These are phyloP conservation scores for Taphrina wiesneri DNA, from an alignment of 1,139 yeast genomes.

Conservation along the genomic window DNA sequence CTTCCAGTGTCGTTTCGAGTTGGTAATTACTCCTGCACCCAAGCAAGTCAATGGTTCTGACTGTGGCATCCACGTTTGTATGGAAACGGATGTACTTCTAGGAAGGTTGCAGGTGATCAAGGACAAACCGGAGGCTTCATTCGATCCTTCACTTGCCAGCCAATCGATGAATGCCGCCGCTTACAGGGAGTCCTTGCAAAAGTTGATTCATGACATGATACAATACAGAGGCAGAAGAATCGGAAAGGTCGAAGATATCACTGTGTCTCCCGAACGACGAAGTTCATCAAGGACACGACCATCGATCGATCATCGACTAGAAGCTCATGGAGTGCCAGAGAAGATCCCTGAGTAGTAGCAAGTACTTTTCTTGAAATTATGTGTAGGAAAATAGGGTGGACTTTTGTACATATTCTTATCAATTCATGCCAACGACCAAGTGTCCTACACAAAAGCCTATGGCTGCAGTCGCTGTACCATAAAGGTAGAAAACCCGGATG, in stretches of 20 bases:
- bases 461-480: not conserved
- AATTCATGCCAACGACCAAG: no score
- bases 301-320: conserved; percentile 24
- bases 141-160: conserved; percentile 9
- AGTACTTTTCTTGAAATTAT: not conserved
- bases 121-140: not conserved
- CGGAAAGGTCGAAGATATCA: conserved; percentile 18
- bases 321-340: not conserved
- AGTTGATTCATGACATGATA: conserved; percentile 10
- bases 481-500: not conserved
- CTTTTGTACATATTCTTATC: not conserved
- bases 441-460: not conserved
- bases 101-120: conserved; percentile 11
- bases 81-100: conserved; percentile 45
- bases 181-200: conserved; percentile 19
- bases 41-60: conserved; percentile 76
- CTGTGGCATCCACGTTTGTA: conserved; percentile 72
- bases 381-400: not conserved
- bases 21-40: conserved; percentile 54
- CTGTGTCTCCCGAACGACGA: conserved; percentile 30
- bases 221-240: conserved; percentile 16
- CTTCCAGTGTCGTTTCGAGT: conserved; percentile 37
- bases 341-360: conserved; percentile 1
- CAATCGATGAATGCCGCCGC: conserved; percentile 22
- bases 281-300: conserved; percentile 14